phyloP scores from a whole-genome alignment of 495 filamentous ascomycete species.

The Podospora conica region DNA sequence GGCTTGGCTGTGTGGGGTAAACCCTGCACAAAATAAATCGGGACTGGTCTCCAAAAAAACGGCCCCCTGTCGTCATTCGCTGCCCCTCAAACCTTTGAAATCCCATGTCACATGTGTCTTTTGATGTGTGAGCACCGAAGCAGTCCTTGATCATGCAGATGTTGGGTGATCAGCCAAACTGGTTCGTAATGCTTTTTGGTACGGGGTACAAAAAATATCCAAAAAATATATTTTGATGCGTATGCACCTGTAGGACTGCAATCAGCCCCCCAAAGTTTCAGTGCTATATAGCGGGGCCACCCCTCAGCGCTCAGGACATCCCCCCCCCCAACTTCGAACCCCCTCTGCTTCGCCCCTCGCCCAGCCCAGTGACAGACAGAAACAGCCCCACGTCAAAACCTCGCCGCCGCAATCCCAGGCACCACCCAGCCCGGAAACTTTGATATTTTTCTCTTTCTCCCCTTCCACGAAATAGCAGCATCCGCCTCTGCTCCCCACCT shows the following conservation, averaged over 20 bases:
- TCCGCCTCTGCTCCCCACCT: neutral
- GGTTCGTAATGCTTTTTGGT: neutral
- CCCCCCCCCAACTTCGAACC: neutral
- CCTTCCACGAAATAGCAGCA: neutral
- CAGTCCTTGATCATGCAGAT: neutral
- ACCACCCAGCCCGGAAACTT: neutral
- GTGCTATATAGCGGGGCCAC: neutral
- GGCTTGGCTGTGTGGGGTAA: slow-evolving; percentile 9
- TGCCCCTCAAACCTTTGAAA: neutral
- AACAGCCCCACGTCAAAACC: neutral
- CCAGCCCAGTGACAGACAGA: neutral
- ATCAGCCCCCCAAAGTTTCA: too few species aligned
- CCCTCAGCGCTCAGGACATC: neutral
- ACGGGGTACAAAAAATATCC: neutral
- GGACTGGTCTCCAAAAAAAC: slow-evolving; percentile 15
- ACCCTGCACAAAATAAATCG: slow-evolving; percentile 21
- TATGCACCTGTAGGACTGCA: too few species aligned
- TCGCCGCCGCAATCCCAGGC: slow-evolving; percentile 3
- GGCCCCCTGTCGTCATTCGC: neutral
- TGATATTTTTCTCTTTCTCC: neutral
- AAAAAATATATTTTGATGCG: neutral
- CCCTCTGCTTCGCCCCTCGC: neutral
- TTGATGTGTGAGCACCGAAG: too few species aligned
- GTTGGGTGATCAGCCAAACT: neutral
- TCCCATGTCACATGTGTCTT: neutral